Percentiles rank a stretch among this genome's conserved stretches.
phyloP scores from a whole-genome alignment of 768 basidiomycete genomes.

The Tricholoma furcatifolium region DNA sequence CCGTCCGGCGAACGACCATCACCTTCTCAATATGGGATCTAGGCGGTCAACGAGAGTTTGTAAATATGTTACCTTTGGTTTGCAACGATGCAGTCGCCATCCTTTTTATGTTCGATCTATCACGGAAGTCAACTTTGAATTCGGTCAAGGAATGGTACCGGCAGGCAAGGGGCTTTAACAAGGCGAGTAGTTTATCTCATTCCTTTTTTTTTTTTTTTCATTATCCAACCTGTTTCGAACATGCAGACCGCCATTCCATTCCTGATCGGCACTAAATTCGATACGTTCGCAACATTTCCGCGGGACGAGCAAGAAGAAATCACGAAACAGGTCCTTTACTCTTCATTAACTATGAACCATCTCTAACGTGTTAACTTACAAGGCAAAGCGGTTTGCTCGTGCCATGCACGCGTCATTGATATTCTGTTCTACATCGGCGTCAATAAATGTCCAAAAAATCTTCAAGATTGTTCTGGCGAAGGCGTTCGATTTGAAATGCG shows the following conservation, averaged over 20 bases:
- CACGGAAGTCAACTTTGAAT: slow-evolving; percentile 95
- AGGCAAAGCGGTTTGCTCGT: slow-evolving; percentile 97
- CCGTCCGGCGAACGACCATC: slow-evolving; percentile 96
- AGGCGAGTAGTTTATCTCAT: slow-evolving; percentile 51
- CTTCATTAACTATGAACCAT: not conserved
- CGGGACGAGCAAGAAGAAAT: slow-evolving; percentile 99
- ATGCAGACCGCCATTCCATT: slow-evolving; percentile 95
- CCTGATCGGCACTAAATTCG: slow-evolving; percentile 97
- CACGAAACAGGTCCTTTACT: slow-evolving; percentile 79
- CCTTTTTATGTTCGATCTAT: slow-evolving; percentile 99
- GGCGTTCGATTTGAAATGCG: slow-evolving; percentile 98
- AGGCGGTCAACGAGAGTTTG: slow-evolving; percentile 96
- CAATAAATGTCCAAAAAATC: slow-evolving; percentile 99
- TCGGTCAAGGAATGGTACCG: slow-evolving; percentile 99
- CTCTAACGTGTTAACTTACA: slow-evolving; percentile 12
- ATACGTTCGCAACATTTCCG: slow-evolving; percentile 93
- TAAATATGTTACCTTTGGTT: slow-evolving; percentile 97
- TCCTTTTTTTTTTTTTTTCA: not conserved
- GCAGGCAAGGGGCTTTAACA: slow-evolving; percentile 98
- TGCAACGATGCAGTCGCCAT: slow-evolving; percentile 99
- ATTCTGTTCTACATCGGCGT: slow-evolving; percentile 98
- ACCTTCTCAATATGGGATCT: slow-evolving; percentile 99
- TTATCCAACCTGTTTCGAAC: not conserved
- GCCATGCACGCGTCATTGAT: slow-evolving; percentile 99
- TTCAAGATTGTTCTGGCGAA: slow-evolving; percentile 98